A percentile compares a stretch with the other conserved stretches of the same genome.
phyloP scores from a whole-genome alignment of 208 protist species.

The Naegleria fowleri region DNA sequence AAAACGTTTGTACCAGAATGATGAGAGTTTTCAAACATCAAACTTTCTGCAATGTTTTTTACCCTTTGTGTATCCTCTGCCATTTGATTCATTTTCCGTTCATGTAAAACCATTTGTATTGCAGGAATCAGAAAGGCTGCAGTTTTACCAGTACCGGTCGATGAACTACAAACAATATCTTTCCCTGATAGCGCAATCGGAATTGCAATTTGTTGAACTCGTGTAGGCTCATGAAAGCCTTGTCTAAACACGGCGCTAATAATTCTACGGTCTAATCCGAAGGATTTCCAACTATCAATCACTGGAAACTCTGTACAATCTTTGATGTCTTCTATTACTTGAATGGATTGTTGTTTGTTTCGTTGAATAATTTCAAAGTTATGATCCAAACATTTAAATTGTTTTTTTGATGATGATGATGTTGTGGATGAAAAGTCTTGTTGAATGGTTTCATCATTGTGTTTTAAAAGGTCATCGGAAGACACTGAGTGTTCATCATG shows the following conservation, averaged over 20 bases:
- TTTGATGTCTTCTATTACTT: not conserved
- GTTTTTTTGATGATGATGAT: not conserved
- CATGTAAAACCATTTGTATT: constrained; percentile 69
- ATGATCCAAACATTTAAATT: not conserved
- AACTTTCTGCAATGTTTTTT: not conserved
- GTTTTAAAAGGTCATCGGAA: too few relatives aligned
- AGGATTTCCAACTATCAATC: not conserved
- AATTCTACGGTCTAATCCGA: constrained; percentile 4
- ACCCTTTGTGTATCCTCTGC: not conserved
- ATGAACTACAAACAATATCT: constrained; percentile 29
- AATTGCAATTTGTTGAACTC: constrained; percentile 88
- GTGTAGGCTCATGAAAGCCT: constrained; percentile 86
- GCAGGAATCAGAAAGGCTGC: constrained; percentile 1
- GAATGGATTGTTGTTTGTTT: not conserved
- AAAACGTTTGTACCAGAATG: too few relatives aligned
- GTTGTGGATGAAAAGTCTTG: too few relatives aligned
- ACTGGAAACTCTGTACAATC: not conserved
- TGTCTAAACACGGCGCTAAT: not conserved
- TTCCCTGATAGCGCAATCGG: constrained; percentile 81
- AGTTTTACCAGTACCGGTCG: constrained; percentile 28
- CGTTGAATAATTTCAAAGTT: not conserved
- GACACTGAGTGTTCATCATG: too few relatives aligned
- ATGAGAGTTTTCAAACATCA: not conserved
- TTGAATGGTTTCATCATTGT: too few relatives aligned
- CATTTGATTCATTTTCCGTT: not conserved